These are phyloP conservation scores for Prosopis cineraria DNA, from an alignment of 306 rosid species.

Conservation along the genomic window DNA sequence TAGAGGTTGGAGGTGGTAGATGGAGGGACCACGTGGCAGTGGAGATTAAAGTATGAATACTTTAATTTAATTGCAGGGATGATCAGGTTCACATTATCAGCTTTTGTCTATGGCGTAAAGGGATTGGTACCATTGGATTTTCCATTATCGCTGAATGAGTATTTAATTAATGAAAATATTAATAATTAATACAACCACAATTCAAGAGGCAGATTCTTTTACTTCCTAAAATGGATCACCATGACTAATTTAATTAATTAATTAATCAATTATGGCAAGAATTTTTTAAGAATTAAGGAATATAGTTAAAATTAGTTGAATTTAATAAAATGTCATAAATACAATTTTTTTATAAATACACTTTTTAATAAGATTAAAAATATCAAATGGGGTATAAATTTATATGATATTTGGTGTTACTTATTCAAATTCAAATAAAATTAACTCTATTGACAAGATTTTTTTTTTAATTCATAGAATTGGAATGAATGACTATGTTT, in stretches of 20 bases:
- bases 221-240: not conserved
- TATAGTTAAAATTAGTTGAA: no score
- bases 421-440: no score
- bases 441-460: no score
- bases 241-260: not conserved
- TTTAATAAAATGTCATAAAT: no score
- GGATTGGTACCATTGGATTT: not conserved
- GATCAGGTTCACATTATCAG: conserved; percentile 16
- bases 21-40: conserved; percentile 27
- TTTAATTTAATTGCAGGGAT: not conserved
- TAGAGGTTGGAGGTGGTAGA: not conserved
- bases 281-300: no score
- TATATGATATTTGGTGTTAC: no score
- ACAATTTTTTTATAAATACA: no score
- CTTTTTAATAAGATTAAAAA: no score
- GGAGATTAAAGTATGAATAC: not conserved
- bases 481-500: no score
- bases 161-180: no score
- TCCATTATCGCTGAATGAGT: not conserved
- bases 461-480: no score
- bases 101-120: not conserved
- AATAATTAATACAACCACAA: not conserved
- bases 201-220: not conserved
- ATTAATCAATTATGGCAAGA: not conserved
- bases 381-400: no score